Conservation (phyloP, 257 asterid genomes). For the Plantago ovata region DNA sequence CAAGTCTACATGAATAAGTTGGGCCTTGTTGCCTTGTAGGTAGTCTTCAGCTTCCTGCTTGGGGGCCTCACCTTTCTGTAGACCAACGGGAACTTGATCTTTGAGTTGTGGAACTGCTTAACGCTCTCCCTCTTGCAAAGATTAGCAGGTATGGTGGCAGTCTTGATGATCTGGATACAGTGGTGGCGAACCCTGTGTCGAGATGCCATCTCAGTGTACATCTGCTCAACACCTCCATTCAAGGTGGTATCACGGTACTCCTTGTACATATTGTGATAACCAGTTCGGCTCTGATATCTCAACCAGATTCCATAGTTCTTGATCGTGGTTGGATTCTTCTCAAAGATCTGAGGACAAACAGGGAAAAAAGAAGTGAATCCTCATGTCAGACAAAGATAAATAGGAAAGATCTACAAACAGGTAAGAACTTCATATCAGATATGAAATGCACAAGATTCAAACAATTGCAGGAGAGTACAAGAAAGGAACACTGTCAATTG, state of each 20-base stretch:
- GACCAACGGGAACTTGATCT: slow-evolving; percentile 77
- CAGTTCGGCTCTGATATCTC: slow-evolving; percentile 86
- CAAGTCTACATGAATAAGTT: slow-evolving; percentile 49
- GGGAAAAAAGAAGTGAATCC: too few relatives aligned
- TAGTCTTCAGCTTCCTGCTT: slow-evolving; percentile 62
- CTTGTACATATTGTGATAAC: slow-evolving; percentile 90
- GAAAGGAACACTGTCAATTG: too few relatives aligned
- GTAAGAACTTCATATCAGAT: not conserved
- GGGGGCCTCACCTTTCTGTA: slow-evolving; percentile 69
- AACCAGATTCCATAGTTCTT: slow-evolving; percentile 89
- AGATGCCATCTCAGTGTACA: slow-evolving; percentile 96
- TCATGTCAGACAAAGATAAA: too few relatives aligned
- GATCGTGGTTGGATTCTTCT: slow-evolving; percentile 83
- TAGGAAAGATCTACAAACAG: not conserved
- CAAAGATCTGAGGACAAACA: slow-evolving; percentile 49
- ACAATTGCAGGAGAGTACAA: too few relatives aligned
- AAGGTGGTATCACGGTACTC: slow-evolving; percentile 87
- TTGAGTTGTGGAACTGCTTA: slow-evolving; percentile 76
- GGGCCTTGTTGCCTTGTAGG: slow-evolving; percentile 65
- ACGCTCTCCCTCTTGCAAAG: slow-evolving; percentile 91
- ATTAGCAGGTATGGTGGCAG: slow-evolving; percentile 82
- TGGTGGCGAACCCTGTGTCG: slow-evolving; percentile 85
- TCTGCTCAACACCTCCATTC: slow-evolving; percentile 88
- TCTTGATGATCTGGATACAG: slow-evolving; percentile 87
- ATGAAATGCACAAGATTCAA: too few relatives aligned